A percentile compares a stretch with the other conserved stretches of the same genome.
These are phyloP conservation scores for Alloteropsis angusta DNA, from an alignment of 202 grass and related monocot species.

Conservation along the genomic window DNA sequence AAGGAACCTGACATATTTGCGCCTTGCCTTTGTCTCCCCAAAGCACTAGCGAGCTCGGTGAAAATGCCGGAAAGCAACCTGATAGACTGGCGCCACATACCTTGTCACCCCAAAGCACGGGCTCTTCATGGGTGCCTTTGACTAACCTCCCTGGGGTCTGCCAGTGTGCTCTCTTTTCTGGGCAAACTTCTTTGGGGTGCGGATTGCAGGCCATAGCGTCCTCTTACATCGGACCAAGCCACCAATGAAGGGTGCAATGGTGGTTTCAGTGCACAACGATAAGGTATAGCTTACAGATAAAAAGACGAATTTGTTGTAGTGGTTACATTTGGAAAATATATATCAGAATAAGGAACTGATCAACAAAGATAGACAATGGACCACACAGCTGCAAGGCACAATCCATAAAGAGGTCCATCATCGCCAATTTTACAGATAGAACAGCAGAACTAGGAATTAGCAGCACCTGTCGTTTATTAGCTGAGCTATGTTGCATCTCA, in stretches of 20 bases:
- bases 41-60: not conserved
- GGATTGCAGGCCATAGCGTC: not conserved
- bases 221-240: not conserved
- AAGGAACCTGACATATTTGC: not conserved
- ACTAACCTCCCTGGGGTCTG: not conserved
- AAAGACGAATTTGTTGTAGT: not conserved
- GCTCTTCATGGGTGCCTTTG: constrained; percentile 8
- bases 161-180: constrained; percentile 13
- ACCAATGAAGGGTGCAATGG: not conserved
- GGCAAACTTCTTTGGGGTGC: constrained; percentile 11
- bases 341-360: not conserved
- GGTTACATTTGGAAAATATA: not conserved
- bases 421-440: not conserved
- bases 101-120: not conserved
- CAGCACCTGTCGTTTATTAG: not conserved
- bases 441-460: not conserved
- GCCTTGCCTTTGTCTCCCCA: not conserved
- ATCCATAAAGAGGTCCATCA: not conserved
- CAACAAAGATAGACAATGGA: not conserved
- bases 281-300: not conserved
- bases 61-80: not conserved
- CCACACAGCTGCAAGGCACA: not conserved
- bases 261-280: not conserved
- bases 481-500: not conserved
- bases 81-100: not conserved